Base-by-base conservation (phyloP, 2,329 filamentous ascomycete species). In the Sporothrix humicola region DNA sequence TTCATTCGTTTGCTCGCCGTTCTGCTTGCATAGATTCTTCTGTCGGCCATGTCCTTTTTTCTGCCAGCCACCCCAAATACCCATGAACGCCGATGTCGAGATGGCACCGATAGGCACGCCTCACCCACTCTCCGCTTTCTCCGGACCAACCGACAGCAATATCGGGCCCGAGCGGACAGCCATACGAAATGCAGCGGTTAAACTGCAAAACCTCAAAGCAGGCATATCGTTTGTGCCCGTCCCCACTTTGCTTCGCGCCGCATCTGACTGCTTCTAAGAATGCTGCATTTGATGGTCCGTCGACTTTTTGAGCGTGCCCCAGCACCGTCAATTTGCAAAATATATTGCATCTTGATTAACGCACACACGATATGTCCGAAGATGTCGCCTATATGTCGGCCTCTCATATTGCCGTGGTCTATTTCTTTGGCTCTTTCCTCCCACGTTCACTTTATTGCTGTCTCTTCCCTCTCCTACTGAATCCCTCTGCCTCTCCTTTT, bases 101-200 rank as follows among this genome's bases (percentile, higher is more conserved):
- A 54, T 20, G 26, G 46, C 26, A 69, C 48, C 44, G 63, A 50
- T 23, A 23, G 20, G 23, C 44, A 17, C 44, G 23, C 48, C 23
- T 42, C n/a, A 7, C 12, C 17, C n/a, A 7, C 12, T 17, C 17
- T 70, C 68, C 50, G 52, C 50, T 44, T 58, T 46, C 68, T 58
- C 68, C 68, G 68, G 68, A 37, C 37, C 50, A 70, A 70, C 66
- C 52, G 68, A 58, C 52, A 70, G n/a, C 68, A 70, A 70, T 70
- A 70, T 69, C 68, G 68, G 68, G 68, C 50, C 68, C 68, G 68
- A 70, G 42, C 50, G 37, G 31, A 17, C 31, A 58, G 50, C 50
- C 68, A 70, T 56, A 70, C 68, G 68, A 70, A 44, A 17, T 46
- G 26, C 52, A 46, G 26, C 68, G 52, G 68, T 54, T 70, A 70